A percentile compares a stretch with the other conserved stretches of the same genome.
phyloP scores from a whole-genome alignment of 2,329 filamentous ascomycete species.

The Cordyceps militaris region DNA sequence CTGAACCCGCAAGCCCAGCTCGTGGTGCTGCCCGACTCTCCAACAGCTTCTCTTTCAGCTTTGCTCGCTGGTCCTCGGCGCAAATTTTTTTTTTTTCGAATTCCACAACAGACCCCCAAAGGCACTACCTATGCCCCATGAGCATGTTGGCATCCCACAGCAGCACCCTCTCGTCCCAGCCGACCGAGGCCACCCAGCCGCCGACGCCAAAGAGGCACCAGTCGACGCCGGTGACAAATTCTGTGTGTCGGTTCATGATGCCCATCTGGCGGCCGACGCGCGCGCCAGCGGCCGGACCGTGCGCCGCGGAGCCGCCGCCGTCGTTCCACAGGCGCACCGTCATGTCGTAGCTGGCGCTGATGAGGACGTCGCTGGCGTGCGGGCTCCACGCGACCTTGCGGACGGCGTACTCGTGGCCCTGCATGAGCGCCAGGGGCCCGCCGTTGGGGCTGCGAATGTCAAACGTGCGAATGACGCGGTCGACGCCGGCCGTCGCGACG shows the following conservation, averaged over 20 bases:
- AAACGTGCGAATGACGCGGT: constrained; percentile 79
- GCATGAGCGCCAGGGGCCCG: constrained; percentile 66
- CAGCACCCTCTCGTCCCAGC: constrained; percentile 87
- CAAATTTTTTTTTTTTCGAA: background rate
- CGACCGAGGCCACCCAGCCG: constrained; percentile 90
- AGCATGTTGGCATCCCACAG: constrained; percentile 78
- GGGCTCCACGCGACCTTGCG: constrained; percentile 85
- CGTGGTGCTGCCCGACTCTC: background rate
- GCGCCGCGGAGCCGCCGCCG: constrained; percentile 34
- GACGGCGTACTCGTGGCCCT: constrained; percentile 88
- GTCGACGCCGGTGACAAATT: constrained; percentile 93
- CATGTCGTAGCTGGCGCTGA: constrained; percentile 96
- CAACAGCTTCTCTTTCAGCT: background rate
- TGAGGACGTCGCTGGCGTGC: constrained; percentile 78
- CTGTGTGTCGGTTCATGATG: constrained; percentile 85
- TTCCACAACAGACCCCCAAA: background rate
- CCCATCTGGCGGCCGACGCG: constrained; percentile 66
- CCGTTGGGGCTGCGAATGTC: constrained; percentile 72
- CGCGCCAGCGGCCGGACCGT: constrained; percentile 26
- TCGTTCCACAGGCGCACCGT: constrained; percentile 92
- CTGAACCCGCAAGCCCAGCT: background rate
- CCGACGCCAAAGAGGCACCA: constrained; percentile 96
- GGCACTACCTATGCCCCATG: constrained; percentile 24
- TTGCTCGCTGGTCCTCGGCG: background rate
- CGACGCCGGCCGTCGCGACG: constrained; percentile 83